phyloP scores from a whole-genome alignment of 177 flowering plant genomes.

The Tripterygium wilfordii region DNA sequence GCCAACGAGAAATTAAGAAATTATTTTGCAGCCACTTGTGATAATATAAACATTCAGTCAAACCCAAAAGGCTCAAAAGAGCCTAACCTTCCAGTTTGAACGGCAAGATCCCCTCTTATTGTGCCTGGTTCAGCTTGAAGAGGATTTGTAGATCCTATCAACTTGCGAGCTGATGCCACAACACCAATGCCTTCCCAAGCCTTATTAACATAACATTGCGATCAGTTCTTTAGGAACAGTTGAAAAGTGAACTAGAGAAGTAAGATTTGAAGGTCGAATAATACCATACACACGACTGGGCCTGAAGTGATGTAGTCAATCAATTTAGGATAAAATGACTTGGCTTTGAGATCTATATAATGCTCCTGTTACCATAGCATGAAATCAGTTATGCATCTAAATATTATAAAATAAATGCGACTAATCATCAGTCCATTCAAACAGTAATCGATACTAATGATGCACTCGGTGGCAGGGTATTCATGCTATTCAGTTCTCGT shows the following conservation, averaged over 20 bases:
- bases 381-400: background rate
- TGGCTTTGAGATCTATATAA: constrained; percentile 80
- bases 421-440: too few relatives aligned
- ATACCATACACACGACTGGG: constrained; percentile 98
- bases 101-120: constrained; percentile 95
- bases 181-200: constrained; percentile 99
- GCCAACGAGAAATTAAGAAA: background rate
- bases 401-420: too few relatives aligned
- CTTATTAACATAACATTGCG: constrained; percentile 29
- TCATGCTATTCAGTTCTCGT: too few relatives aligned
- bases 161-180: constrained; percentile 92
- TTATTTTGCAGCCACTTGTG: too few relatives aligned
- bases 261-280: background rate
- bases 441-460: too few relatives aligned
- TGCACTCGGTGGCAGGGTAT: too few relatives aligned
- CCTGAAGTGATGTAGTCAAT: constrained; percentile 90
- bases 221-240: background rate
- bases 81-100: constrained; percentile 92
- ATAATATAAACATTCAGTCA: background rate
- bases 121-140: constrained; percentile 98
- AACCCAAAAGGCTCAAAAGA: constrained; percentile 1
- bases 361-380: constrained; percentile 61
- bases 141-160: constrained; percentile 93
- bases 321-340: constrained; percentile 77
- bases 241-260: background rate